phyloP scores from a whole-genome alignment of 768 basidiomycete genomes.

The Amanita subjunquillea region DNA sequence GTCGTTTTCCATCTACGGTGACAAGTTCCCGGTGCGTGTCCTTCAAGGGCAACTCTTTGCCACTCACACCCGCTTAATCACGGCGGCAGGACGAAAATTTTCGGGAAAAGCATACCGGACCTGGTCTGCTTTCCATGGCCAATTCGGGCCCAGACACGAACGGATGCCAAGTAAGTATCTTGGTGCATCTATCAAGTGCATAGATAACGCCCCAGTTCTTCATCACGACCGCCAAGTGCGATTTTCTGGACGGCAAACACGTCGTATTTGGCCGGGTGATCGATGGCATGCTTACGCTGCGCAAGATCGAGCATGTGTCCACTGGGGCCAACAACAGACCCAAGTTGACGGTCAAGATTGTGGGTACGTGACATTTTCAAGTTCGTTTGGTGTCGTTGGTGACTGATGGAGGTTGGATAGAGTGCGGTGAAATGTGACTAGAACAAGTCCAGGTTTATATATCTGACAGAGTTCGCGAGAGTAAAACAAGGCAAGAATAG shows the following conservation, averaged over 20 bases:
- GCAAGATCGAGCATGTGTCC: constrained; percentile 94
- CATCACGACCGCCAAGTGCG: constrained; percentile 90
- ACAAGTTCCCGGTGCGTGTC: constrained; percentile 72
- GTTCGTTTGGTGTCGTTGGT: not conserved
- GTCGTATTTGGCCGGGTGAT: constrained; percentile 88
- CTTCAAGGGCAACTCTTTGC: not conserved
- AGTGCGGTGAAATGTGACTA: constrained; percentile 50
- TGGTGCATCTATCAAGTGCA: not conserved
- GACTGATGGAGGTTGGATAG: constrained; percentile 15
- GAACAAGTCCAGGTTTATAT: not conserved
- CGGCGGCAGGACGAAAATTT: constrained; percentile 84
- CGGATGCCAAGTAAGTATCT: constrained; percentile 62
- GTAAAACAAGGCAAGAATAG: not conserved
- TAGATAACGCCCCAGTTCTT: constrained; percentile 61
- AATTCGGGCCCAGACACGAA: constrained; percentile 94
- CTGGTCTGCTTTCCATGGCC: constrained; percentile 92
- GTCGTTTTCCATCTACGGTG: constrained; percentile 93
- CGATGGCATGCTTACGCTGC: constrained; percentile 89
- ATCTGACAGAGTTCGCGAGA: too few species aligned
- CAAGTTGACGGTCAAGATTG: constrained; percentile 81
- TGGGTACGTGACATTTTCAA: constrained; percentile 37
- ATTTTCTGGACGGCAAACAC: constrained; percentile 93
- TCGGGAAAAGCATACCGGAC: constrained; percentile 73
- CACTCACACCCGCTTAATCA: not conserved
- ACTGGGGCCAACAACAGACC: constrained; percentile 87